phyloP scores from a whole-genome alignment of 1,284 basidiomycete species.

The Thelephora terrestris region DNA sequence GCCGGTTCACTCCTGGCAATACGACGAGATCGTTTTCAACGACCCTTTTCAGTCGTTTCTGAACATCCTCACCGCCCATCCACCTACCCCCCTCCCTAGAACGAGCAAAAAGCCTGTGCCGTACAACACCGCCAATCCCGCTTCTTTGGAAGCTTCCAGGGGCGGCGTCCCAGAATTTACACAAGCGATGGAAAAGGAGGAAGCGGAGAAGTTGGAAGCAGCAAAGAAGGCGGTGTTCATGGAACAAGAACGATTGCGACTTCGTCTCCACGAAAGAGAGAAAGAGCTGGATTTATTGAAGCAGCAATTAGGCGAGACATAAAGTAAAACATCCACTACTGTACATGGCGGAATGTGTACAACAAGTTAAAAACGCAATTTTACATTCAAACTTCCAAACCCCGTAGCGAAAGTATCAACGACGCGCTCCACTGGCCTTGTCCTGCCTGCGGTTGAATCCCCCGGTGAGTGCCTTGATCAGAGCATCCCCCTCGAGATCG shows the following conservation, averaged over 20 bases:
- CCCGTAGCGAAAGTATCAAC: too few relatives aligned
- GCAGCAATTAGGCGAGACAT: conserved; percentile 31
- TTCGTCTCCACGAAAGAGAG: conserved; percentile 60
- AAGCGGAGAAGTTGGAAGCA: conserved; percentile 71
- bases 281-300: conserved; percentile 57
- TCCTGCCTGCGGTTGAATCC: conserved; percentile 36
- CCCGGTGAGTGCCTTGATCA: conserved; percentile 46
- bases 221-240: conserved; percentile 60
- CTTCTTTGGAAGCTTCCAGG: conserved; percentile 51
- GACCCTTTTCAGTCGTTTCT: conserved; percentile 91
- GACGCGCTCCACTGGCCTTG: too few relatives aligned
- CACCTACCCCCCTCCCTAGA: conserved; percentile 76
- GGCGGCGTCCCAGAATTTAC: conserved; percentile 74
- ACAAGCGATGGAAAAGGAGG: conserved; percentile 76
- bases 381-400: too few relatives aligned
- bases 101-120: conserved; percentile 54
- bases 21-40: conserved; percentile 96
- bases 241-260: conserved; percentile 54
- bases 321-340: neutral
- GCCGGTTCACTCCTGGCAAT: conserved; percentile 97
- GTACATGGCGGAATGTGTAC: neutral
- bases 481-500: conserved; percentile 29
- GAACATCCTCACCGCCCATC: conserved; percentile 69
- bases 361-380: neutral
- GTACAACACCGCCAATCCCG: conserved; percentile 57